Evolutionary conservation across 768 basidiomycete species (phyloP).

Genomic region (Serendipita vermifera): DNA sequence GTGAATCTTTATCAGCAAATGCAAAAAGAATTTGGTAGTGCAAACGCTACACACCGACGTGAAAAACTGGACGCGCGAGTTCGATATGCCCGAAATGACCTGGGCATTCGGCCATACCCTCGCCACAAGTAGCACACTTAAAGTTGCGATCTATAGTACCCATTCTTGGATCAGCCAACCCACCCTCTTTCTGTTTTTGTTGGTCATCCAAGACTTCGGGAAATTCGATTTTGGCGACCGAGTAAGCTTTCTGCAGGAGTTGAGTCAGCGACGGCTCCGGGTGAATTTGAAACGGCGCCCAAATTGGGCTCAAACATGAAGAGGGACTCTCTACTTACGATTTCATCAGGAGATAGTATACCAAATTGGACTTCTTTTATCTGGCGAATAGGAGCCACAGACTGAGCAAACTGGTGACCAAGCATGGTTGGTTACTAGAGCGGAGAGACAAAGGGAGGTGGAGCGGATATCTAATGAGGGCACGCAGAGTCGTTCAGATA

Average conservation of each 20-base stretch:
- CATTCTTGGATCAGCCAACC: conserved; percentile 96
- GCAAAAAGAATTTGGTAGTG: background rate
- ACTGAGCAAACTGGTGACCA: conserved; percentile 83
- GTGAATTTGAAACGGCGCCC: background rate
- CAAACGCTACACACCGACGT: conserved; percentile 80
- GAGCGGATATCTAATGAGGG: background rate
- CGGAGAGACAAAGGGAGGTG: background rate
- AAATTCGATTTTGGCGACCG: conserved; percentile 95
- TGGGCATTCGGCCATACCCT: conserved; percentile 99
- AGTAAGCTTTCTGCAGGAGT: conserved; percentile 79
- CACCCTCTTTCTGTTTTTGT: conserved; percentile 80
- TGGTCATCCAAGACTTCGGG: conserved; percentile 97
- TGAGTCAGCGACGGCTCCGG: conserved; percentile 4
- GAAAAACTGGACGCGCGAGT: conserved; percentile 91
- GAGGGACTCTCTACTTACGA: conserved; percentile 44
- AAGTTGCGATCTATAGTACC: conserved; percentile 96
- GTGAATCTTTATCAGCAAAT: background rate
- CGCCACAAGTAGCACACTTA: conserved; percentile 98
- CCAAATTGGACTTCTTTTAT: conserved; percentile 98
- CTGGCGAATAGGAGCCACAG: conserved; percentile 87
- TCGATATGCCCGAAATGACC: conserved; percentile 99
- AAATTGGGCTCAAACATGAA: conserved; percentile 7
- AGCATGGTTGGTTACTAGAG: conserved; percentile 38
- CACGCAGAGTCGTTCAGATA: background rate
- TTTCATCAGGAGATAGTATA: conserved; percentile 97